Evolutionary conservation across 495 filamentous ascomycete genomes (phyloP).

Genomic region (Alectoria sarmentosa): DNA sequence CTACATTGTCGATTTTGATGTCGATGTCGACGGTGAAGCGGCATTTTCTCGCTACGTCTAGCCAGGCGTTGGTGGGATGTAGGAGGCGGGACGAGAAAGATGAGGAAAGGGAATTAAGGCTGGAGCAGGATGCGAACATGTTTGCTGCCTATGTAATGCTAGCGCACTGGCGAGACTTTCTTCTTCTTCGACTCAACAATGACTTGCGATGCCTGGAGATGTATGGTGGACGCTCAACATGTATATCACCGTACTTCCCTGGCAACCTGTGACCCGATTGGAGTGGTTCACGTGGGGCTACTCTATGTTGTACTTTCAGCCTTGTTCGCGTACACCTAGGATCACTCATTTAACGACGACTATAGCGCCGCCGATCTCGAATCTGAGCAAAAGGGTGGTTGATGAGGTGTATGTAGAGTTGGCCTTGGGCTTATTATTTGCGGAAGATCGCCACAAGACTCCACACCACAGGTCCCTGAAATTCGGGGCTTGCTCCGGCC

Average conservation of each 20-base stretch:
- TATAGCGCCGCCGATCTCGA: not conserved
- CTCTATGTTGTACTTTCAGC: too few relatives aligned
- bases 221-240: not conserved
- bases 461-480: too few relatives aligned
- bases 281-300: too few relatives aligned
- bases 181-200: not conserved
- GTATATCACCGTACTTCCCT: not conserved
- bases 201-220: not conserved
- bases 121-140: not conserved
- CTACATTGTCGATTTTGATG: too few relatives aligned
- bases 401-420: too few relatives aligned
- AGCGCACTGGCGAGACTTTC: not conserved
- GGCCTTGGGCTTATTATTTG: too few relatives aligned
- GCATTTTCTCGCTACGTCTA: not conserved
- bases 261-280: not conserved
- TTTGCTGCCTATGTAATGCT: not conserved
- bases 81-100: constrained; percentile 7
- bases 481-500: too few relatives aligned
- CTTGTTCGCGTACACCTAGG: not conserved
- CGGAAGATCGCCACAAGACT: too few relatives aligned
- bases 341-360: too few relatives aligned
- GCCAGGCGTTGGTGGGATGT: constrained; percentile 5
- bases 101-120: not conserved
- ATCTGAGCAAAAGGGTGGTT: not conserved
- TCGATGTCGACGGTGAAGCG: constrained; percentile 7